phyloP scores from a whole-genome alignment of 2,329 filamentous ascomycete genomes.

The Pseudophaeomoniella oleicola region DNA sequence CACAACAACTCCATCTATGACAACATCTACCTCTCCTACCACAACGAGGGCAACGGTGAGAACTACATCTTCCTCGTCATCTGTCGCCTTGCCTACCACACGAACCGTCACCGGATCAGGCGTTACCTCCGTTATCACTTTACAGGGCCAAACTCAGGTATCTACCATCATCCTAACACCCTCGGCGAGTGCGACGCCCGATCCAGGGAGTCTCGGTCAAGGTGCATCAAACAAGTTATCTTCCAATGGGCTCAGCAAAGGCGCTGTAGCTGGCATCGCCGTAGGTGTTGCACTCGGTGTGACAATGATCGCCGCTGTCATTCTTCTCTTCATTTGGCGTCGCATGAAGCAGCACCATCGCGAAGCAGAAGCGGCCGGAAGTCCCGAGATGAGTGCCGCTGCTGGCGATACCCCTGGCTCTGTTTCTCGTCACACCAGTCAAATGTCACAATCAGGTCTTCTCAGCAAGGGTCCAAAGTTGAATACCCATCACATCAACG shows the following conservation, averaged over 20 bases:
- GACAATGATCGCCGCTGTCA: constrained; percentile 20
- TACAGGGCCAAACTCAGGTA: constrained; percentile 12
- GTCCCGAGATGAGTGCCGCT: background rate
- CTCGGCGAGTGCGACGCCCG: constrained; percentile 6
- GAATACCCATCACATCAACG: background rate
- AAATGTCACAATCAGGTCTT: background rate
- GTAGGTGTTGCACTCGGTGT: constrained; percentile 24
- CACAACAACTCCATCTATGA: background rate
- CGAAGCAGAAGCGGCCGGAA: background rate
- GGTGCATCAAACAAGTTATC: constrained; percentile 1
- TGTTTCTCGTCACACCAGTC: background rate
- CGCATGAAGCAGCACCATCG: background rate
- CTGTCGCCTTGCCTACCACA: constrained; percentile 3
- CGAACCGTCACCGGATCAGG: constrained; percentile 9
- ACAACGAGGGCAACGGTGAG: constrained; percentile 4
- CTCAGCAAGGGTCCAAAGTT: background rate
- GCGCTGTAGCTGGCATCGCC: constrained; percentile 29
- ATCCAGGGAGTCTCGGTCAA: constrained; percentile 9
- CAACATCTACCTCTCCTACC: constrained; percentile 2
- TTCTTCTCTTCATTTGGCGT: constrained; percentile 22
- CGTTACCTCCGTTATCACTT: constrained; percentile 14
- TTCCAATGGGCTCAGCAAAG: constrained; percentile 18
- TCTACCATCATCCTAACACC: constrained; percentile 9
- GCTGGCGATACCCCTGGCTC: background rate
- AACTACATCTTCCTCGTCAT: constrained; percentile 9